Evolutionary conservation across 2,329 filamentous ascomycete genomes (phyloP).

Genomic region (Apiospora marii): DNA sequence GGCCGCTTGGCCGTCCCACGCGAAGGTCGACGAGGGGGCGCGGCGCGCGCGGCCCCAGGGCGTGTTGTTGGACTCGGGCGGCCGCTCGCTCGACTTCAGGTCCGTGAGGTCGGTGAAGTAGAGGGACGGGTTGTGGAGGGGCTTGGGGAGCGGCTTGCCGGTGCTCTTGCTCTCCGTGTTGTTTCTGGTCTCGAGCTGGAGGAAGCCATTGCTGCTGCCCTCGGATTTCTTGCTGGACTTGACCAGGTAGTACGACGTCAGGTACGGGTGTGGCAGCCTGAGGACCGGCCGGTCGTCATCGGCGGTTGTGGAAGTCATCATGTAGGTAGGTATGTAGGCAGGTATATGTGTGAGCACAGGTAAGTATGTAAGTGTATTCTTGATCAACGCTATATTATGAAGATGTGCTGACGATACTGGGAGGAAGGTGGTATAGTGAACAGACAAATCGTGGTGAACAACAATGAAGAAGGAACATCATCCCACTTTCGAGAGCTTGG

Average conservation of each 20-base stretch:
- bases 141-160: conserved; percentile 41
- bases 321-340: neutral
- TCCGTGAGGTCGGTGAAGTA: conserved; percentile 55
- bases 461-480: neutral
- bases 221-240: conserved; percentile 40
- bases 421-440: neutral
- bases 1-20: conserved; percentile 50
- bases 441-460: neutral
- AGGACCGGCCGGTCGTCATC: conserved; percentile 48
- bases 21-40: conserved; percentile 54
- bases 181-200: conserved; percentile 45
- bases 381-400: neutral
- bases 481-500: conserved; percentile 13
- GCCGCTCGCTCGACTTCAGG: conserved; percentile 58
- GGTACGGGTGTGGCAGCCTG: conserved; percentile 59
- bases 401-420: neutral
- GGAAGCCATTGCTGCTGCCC: conserved; percentile 36
- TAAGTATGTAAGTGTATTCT: neutral
- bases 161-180: conserved; percentile 34
- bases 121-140: conserved; percentile 46
- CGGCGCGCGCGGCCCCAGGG: conserved; percentile 64
- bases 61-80: conserved; percentile 60
- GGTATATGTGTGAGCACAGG: neutral
- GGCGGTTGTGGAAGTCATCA: conserved; percentile 41
- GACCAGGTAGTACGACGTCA: conserved; percentile 53